Evolutionary conservation across 2,329 filamentous ascomycete genomes (phyloP).

Genomic region (Claviceps citrina): DNA sequence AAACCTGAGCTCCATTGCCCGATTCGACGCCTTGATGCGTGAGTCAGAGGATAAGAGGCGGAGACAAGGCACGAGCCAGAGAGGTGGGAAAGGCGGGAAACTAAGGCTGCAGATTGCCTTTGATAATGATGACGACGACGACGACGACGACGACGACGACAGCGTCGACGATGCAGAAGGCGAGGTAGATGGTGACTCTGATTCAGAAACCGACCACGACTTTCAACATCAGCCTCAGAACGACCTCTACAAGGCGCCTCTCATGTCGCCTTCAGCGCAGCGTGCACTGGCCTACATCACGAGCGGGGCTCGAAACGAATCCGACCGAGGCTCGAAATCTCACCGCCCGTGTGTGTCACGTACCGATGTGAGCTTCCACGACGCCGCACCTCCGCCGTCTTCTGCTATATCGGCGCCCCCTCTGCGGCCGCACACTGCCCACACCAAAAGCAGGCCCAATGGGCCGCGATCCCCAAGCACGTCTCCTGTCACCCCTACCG

Average conservation of each 20-base stretch:
- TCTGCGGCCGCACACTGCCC: conserved; percentile 37
- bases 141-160: not conserved
- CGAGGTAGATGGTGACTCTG: conserved; percentile 15
- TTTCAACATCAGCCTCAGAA: conserved; percentile 18
- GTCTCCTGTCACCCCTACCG: conserved; percentile 24
- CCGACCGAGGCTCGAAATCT: conserved; percentile 14
- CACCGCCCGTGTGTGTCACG: conserved; percentile 19
- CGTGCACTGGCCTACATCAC: conserved; percentile 36
- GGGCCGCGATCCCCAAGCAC: conserved; percentile 31
- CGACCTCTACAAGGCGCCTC: conserved; percentile 7
- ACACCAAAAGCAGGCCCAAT: conserved; percentile 31
- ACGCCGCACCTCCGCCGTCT: conserved; percentile 10
- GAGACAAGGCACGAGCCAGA: conserved; percentile 22
- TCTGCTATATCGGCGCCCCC: conserved; percentile 8
- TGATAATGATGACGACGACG: conserved; percentile 28
- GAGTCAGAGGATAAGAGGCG: conserved; percentile 38
- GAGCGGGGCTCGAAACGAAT: conserved; percentile 22
- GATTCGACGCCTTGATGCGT: conserved; percentile 51
- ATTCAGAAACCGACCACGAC: conserved; percentile 26
- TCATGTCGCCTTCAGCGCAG: conserved; percentile 32
- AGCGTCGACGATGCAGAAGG: conserved; percentile 25
- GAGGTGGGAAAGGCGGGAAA: conserved; percentile 16
- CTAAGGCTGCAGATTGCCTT: conserved; percentile 29
- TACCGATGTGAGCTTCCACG: conserved; percentile 19
- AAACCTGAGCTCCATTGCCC: conserved; percentile 47